These are phyloP conservation scores for Polytolypa hystricis DNA, from an alignment of 2,329 filamentous ascomycete species.

Conservation along the genomic window DNA sequence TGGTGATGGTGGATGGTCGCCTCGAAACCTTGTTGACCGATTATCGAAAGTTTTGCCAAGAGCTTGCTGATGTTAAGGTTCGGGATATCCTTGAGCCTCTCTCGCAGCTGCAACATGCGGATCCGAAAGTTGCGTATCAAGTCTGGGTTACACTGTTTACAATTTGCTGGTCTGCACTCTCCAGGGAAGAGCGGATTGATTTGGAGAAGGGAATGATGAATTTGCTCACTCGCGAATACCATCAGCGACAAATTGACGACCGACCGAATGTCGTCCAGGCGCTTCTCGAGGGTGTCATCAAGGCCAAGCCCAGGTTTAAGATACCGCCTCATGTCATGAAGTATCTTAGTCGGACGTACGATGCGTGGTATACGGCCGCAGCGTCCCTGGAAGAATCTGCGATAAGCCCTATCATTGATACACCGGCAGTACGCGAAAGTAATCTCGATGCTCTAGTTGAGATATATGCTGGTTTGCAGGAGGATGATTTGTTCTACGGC, in stretches of 20 bases:
- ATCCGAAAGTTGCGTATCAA: constrained; percentile 68
- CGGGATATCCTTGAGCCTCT: constrained; percentile 85
- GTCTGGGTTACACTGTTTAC: constrained; percentile 89
- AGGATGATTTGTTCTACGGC: constrained; percentile 95
- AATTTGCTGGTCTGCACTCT: constrained; percentile 81
- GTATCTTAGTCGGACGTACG: constrained; percentile 84
- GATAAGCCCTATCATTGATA: constrained; percentile 74
- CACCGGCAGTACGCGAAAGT: constrained; percentile 74
- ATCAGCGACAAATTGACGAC: constrained; percentile 86
- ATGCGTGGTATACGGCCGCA: constrained; percentile 93
- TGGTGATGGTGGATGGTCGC: constrained; percentile 67
- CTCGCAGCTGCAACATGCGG: constrained; percentile 81
- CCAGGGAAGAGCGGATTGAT: constrained; percentile 78
- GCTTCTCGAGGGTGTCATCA: constrained; percentile 75
- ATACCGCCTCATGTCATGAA: constrained; percentile 94
- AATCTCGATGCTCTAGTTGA: constrained; percentile 94
- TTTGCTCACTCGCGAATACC: constrained; percentile 87
- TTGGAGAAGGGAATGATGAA: constrained; percentile 85
- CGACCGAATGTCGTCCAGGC: constrained; percentile 93
- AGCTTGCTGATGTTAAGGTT: constrained; percentile 75
- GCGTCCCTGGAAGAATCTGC: constrained; percentile 83
- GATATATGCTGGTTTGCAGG: constrained; percentile 77
- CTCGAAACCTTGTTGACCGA: constrained; percentile 67
- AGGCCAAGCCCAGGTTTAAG: constrained; percentile 76
- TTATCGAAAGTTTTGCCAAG: constrained; percentile 72